phyloP scores from a whole-genome alignment of 306 rosid species.

The Echinosophora koreensis region DNA sequence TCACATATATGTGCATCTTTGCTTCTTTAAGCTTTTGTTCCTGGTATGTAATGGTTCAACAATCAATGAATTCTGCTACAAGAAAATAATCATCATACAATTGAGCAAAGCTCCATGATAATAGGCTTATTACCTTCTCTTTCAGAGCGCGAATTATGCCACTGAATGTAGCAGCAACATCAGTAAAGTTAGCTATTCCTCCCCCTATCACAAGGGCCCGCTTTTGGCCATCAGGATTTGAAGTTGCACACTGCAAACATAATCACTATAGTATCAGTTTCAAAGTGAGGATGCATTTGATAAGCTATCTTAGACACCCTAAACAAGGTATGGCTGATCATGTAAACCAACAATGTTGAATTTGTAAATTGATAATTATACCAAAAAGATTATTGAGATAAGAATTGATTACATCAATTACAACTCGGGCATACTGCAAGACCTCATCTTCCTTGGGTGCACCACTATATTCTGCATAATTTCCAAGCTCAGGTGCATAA shows the following conservation, averaged over 20 bases:
- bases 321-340: slow-evolving; percentile 23
- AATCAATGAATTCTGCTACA: slow-evolving; percentile 39
- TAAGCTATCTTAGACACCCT: slow-evolving; percentile 9
- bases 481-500: slow-evolving; percentile 93
- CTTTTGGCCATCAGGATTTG: slow-evolving; percentile 82
- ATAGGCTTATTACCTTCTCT: slow-evolving; percentile 79
- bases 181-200: slow-evolving; percentile 97
- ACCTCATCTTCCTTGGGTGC: slow-evolving; percentile 98
- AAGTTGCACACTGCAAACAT: slow-evolving; percentile 80
- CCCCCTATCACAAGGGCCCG: slow-evolving; percentile 96
- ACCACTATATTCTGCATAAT: slow-evolving; percentile 97
- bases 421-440: slow-evolving; percentile 96
- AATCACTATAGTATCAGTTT: slow-evolving; percentile 18
- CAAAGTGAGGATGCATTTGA: slow-evolving; percentile 18
- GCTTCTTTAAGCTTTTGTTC: slow-evolving; percentile 91
- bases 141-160: slow-evolving; percentile 91
- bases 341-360: not conserved
- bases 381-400: slow-evolving; percentile 20
- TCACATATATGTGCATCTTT: slow-evolving; percentile 83
- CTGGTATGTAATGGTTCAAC: slow-evolving; percentile 55
- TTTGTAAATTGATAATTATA: slow-evolving; percentile 4
- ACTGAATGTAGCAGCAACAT: slow-evolving; percentile 94
- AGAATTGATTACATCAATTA: slow-evolving; percentile 78
- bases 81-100: slow-evolving; percentile 6
- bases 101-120: not conserved